Conservation (phyloP, 495 filamentous ascomycete genomes). For the Poronia punctata region DNA sequence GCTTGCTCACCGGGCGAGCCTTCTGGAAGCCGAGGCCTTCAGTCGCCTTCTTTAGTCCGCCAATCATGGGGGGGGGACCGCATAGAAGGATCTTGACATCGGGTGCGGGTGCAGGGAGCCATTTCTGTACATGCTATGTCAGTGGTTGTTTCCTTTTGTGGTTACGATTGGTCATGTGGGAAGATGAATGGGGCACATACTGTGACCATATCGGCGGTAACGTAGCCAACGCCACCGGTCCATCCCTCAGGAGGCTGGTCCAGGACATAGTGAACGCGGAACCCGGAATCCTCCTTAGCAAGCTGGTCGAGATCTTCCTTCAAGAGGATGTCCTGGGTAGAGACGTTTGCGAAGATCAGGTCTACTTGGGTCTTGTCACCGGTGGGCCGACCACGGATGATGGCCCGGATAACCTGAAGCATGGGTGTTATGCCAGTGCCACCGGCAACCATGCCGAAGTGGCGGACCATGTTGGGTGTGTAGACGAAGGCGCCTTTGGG, state of each 20-base stretch:
- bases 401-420: conserved; percentile 89
- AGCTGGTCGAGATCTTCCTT: conserved; percentile 83
- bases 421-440: conserved; percentile 98
- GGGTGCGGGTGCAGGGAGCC: conserved; percentile 69
- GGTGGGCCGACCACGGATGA: conserved; percentile 71
- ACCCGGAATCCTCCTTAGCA: conserved; percentile 63
- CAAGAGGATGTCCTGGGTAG: conserved; percentile 83
- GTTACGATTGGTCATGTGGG: no score
- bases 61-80: conserved; percentile 93
- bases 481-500: conserved; percentile 98
- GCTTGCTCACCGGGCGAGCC: conserved; percentile 88
- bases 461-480: conserved; percentile 85
- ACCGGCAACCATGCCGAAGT: conserved; percentile 96
- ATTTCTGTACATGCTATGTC: conserved; percentile 40
- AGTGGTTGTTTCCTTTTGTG: conserved; percentile 29
- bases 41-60: conserved; percentile 93
- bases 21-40: conserved; percentile 85
- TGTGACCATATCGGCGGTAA: conserved; percentile 92
- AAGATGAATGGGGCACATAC: conserved; percentile 47
- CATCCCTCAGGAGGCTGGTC: conserved; percentile 92
- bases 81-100: conserved; percentile 97
- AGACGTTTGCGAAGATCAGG: conserved; percentile 94
- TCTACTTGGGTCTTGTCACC: conserved; percentile 85
- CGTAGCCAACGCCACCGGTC: conserved; percentile 86
- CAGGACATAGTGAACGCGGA: conserved; percentile 87